Conservation (phyloP, 371 early-diverging fungal genomes). For the Mycotypha africana region DNA sequence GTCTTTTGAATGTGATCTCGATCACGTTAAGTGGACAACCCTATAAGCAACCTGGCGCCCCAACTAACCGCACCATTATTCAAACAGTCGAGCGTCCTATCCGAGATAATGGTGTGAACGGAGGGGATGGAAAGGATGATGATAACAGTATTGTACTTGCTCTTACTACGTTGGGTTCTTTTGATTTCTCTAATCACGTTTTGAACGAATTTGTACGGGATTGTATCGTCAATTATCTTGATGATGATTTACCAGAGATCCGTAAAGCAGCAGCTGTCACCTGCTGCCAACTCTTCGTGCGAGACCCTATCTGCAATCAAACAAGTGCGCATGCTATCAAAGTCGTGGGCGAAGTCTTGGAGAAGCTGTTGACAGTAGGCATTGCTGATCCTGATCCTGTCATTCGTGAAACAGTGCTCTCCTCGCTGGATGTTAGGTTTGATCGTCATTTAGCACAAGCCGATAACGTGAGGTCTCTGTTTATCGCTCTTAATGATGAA, state of each 20-base stretch:
- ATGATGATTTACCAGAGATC: slow-evolving; percentile 79
- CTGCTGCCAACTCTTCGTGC: slow-evolving; percentile 77
- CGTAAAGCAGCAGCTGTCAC: slow-evolving; percentile 87
- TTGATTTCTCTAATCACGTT: slow-evolving; percentile 80
- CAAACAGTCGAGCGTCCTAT: slow-evolving; percentile 39
- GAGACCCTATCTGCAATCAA: slow-evolving; percentile 72
- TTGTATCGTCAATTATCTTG: slow-evolving; percentile 80
- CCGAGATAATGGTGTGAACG: slow-evolving; percentile 31
- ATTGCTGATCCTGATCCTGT: slow-evolving; percentile 86
- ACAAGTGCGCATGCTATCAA: slow-evolving; percentile 82
- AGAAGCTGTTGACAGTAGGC: slow-evolving; percentile 82
- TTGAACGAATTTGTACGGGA: slow-evolving; percentile 90
- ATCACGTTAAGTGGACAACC: slow-evolving; percentile 80
- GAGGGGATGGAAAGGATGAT: slow-evolving; percentile 62
- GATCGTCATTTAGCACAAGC: slow-evolving; percentile 90
- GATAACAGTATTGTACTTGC: slow-evolving; percentile 85
- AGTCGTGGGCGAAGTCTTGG: slow-evolving; percentile 86
- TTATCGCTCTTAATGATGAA: slow-evolving; percentile 92
- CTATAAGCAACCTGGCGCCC: slow-evolving; percentile 80
- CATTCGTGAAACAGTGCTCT: slow-evolving; percentile 79
- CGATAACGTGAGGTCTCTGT: slow-evolving; percentile 83
- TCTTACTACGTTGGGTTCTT: slow-evolving; percentile 79
- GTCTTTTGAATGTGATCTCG: slow-evolving; percentile 86
- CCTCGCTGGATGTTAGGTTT: slow-evolving; percentile 76
- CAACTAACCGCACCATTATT: slow-evolving; percentile 36